A percentile compares a stretch with the other conserved stretches of the same genome.
Conservation (phyloP, 139 green algal genomes). For the Limnomonas spitsbergensis region DNA sequence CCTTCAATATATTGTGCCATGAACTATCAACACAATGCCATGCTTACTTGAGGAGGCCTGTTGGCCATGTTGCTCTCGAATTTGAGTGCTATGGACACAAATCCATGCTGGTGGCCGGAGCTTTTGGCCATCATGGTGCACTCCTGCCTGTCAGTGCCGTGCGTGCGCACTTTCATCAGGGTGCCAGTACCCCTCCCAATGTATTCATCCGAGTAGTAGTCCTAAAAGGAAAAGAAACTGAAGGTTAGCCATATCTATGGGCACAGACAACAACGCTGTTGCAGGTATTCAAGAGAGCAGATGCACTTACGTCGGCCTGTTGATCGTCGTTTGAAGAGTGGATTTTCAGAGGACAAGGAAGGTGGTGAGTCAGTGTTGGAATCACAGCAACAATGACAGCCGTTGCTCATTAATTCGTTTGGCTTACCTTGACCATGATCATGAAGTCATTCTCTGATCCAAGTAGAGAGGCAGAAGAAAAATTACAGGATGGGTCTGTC, state of each 20-base stretch:
- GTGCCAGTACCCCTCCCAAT: neutral
- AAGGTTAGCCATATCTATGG: neutral
- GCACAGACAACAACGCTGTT: neutral
- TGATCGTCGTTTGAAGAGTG: neutral
- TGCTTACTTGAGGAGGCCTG: neutral
- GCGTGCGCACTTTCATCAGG: neutral
- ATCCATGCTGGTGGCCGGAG: neutral
- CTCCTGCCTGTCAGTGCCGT: neutral
- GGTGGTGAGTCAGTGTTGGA: neutral
- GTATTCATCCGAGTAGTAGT: neutral
- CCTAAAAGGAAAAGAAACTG: neutral
- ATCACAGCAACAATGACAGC: too few species aligned
- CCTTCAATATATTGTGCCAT: too few species aligned
- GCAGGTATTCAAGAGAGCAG: neutral
- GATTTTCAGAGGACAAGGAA: neutral
- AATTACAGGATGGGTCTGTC: neutral
- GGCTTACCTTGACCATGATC: neutral
- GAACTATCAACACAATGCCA: too few species aligned
- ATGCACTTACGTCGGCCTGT: neutral
- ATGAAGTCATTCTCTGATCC: slow-evolving; percentile 1
- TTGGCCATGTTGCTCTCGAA: neutral
- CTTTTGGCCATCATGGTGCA: neutral
- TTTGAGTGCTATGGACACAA: neutral
- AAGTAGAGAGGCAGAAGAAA: neutral
- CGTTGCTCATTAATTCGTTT: neutral